A percentile compares a stretch with the other conserved stretches of the same genome.
phyloP scores from a whole-genome alignment of 2,329 filamentous ascomycete genomes.

The Myriangium duriaei region DNA sequence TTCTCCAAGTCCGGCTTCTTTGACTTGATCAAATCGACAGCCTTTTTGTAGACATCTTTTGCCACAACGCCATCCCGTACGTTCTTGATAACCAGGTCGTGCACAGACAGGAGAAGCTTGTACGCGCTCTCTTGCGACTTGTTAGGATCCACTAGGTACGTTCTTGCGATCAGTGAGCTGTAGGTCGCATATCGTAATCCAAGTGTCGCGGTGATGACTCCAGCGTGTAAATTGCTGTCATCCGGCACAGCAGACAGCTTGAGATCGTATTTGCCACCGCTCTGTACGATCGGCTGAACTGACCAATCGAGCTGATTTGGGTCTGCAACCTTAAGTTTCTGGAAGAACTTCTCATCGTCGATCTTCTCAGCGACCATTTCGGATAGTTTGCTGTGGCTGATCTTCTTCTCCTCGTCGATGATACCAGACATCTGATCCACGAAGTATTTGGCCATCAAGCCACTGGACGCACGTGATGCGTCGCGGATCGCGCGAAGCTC shows the following conservation, averaged over 20 bases:
- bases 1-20: constrained; percentile 95
- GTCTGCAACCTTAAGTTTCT: constrained; percentile 74
- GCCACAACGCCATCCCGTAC: constrained; percentile 73
- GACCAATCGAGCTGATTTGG: constrained; percentile 86
- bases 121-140: constrained; percentile 93
- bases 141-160: constrained; percentile 93
- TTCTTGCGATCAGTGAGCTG: constrained; percentile 80
- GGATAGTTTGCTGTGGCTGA: constrained; percentile 77
- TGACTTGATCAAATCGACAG: constrained; percentile 62
- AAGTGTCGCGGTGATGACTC: constrained; percentile 85
- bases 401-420: constrained; percentile 91
- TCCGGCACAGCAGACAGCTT: constrained; percentile 68
- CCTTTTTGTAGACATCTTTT: constrained; percentile 88
- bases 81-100: constrained; percentile 82
- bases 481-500: constrained; percentile 91
- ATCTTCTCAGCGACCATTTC: constrained; percentile 83
- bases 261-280: constrained; percentile 88
- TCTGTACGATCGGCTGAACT: constrained; percentile 81
- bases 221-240: constrained; percentile 69
- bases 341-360: constrained; percentile 89
- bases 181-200: constrained; percentile 94
- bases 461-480: constrained; percentile 85
- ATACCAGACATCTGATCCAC: constrained; percentile 97
- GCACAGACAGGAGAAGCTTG: constrained; percentile 71
- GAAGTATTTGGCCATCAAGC: constrained; percentile 90